Evolutionary conservation across 2,329 filamentous ascomycete species (phyloP), one percentile per base, ranked within the genome.

Genomic region (Fulvia fulva): DNA sequence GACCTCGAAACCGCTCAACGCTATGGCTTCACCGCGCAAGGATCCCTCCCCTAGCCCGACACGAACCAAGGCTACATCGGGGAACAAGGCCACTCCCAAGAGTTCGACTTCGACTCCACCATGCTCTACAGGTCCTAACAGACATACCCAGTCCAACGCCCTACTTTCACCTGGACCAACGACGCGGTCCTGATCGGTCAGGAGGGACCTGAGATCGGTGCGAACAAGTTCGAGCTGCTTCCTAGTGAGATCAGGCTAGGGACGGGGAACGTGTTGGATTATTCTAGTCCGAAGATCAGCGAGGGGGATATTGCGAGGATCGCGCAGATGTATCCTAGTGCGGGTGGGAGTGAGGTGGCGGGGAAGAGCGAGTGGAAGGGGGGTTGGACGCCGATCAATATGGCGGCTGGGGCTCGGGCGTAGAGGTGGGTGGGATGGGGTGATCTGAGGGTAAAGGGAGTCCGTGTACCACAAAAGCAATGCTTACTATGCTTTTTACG

Each of bases 41-140:
- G 19, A n/a, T 41, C n/a, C 37, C n/a, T 41, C 14, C 37, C 37
- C 16, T 41, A 19, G 14, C 37, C 37, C 16, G 37, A 41, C 37
- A 5, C 16, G 2, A 5, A 8, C 8, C n/a, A 5, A 4, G 37
- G 37, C 14, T n/a, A n/a, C 14, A 41, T 41, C 37, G 37, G 37
- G 14, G 37, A 41, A n/a, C n/a, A 41, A 19, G 37, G 37, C 37
- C 16, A 41, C 16, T 41, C 37, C 1, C 8, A 19, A 41, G 19
- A 41, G 16, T 41, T 41, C 14, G 37, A 41, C 37, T 41, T 41
- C 8, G 37, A 41, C n/a, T 51, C 49, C 26, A 37, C 37, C 28
- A 51, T 51, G 49, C 19, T 51, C 2, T 51, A 51, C 49, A 28
- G 23, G n/a, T 51, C 49, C 9, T 51, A 51, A n/a, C 19, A 34